Conservation (phyloP, 2,329 filamentous ascomycete species). For the Cercospora nicotianae region DNA sequence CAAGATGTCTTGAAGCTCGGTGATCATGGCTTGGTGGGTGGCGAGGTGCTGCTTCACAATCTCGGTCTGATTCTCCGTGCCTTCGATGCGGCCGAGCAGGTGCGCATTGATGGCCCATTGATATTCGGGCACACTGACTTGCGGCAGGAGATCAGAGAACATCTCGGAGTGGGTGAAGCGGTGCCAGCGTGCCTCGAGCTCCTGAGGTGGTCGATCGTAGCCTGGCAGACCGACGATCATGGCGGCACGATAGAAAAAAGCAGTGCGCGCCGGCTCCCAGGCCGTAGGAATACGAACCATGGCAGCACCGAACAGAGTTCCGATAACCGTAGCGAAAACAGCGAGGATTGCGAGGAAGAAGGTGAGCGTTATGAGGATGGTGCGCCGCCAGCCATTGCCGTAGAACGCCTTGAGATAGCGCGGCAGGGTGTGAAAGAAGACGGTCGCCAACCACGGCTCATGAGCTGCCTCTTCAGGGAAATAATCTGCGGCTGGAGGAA, state of each 20-base stretch:
- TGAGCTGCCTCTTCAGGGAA: background rate
- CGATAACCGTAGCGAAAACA: background rate
- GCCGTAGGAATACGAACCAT: background rate
- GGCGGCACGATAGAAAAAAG: background rate
- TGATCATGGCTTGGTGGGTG: slow-evolving; percentile 8
- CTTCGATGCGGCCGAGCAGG: slow-evolving; percentile 13
- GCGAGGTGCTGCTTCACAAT: slow-evolving; percentile 1
- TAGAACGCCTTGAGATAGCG: slow-evolving; percentile 13
- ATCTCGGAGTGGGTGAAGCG: slow-evolving; percentile 1
- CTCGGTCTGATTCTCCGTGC: slow-evolving; percentile 1
- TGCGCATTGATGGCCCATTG: slow-evolving; percentile 17
- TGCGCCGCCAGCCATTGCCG: slow-evolving; percentile 5
- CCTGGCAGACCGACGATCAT: slow-evolving; percentile 8
- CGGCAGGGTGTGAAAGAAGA: slow-evolving; percentile 18
- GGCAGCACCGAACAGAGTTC: background rate
- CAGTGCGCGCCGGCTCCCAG: background rate
- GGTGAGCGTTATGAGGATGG: background rate
- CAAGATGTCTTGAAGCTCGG: slow-evolving; percentile 14
- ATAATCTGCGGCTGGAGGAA: background rate
- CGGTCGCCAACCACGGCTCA: slow-evolving; percentile 7
- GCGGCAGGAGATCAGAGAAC: slow-evolving; percentile 10
- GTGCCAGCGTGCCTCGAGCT: slow-evolving; percentile 5
- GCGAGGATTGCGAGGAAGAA: background rate
- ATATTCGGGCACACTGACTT: slow-evolving; percentile 8
- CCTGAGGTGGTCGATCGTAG: slow-evolving; percentile 1